Percentiles rank a stretch among this genome's conserved stretches.
These are phyloP conservation scores for Agarophyton chilense DNA, from an alignment of 23 red algal species.

Conservation along the genomic window DNA sequence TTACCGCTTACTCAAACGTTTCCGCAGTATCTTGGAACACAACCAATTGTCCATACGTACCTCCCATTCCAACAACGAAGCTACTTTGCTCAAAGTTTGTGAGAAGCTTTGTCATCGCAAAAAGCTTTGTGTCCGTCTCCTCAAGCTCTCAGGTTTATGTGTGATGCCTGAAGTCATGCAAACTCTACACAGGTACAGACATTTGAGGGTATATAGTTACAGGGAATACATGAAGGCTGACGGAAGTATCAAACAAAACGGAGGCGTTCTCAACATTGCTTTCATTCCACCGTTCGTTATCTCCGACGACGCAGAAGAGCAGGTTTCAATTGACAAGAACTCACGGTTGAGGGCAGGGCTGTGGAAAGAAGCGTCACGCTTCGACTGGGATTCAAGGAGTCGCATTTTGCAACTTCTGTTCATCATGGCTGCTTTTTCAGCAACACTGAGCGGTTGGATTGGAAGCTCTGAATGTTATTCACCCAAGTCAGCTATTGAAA, in stretches of 20 bases:
- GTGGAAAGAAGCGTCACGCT: conserved; percentile 27
- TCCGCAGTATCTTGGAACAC: conserved; percentile 31
- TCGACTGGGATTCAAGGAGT: conserved; percentile 23
- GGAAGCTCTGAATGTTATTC: conserved; percentile 20
- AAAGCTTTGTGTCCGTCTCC: conserved; percentile 29
- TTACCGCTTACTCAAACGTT: conserved; percentile 33
- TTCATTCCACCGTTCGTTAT: conserved; percentile 27
- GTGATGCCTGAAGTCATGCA: conserved; percentile 37
- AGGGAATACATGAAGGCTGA: conserved; percentile 40
- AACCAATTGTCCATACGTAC: conserved; percentile 16
- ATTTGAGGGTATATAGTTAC: conserved; percentile 26
- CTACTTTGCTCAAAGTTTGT: conserved; percentile 16
- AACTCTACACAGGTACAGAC: conserved; percentile 21
- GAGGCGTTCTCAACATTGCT: conserved; percentile 28
- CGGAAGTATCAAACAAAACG: conserved; percentile 37
- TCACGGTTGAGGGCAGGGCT: conserved; percentile 4
- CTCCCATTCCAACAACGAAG: conserved; percentile 8
- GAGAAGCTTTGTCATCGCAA: conserved; percentile 31
- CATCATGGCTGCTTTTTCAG: conserved; percentile 21
- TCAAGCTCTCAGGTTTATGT: conserved; percentile 23
- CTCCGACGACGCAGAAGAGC: conserved; percentile 24
- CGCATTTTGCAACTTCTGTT: conserved; percentile 27
- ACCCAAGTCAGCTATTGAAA: neutral
- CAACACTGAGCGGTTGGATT: conserved; percentile 15
- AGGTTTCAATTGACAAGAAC: conserved; percentile 17